phyloP scores from a whole-genome alignment of 2,329 filamentous ascomycete species.

The Pseudogymnoascus sp. region DNA sequence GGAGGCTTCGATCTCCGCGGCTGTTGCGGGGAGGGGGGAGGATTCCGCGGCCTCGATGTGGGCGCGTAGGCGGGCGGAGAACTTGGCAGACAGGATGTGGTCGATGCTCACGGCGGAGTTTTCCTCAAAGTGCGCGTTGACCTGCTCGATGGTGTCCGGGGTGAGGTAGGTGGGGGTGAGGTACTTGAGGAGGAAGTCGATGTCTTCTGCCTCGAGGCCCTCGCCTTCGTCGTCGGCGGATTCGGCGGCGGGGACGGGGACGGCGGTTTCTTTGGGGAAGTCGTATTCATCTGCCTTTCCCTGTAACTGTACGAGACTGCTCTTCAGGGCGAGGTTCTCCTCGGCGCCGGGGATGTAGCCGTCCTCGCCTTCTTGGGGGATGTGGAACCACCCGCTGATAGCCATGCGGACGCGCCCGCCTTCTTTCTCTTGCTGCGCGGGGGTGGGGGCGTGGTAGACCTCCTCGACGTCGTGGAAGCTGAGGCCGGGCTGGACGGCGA shows the following conservation, averaged over 20 bases:
- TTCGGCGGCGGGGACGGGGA: slow-evolving; percentile 27
- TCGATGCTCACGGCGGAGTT: slow-evolving; percentile 77
- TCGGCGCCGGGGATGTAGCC: slow-evolving; percentile 84
- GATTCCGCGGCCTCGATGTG: slow-evolving; percentile 62
- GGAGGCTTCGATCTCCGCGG: slow-evolving; percentile 46
- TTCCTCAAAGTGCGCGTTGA: slow-evolving; percentile 71
- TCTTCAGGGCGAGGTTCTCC: slow-evolving; percentile 79
- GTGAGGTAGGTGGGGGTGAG: slow-evolving; percentile 85
- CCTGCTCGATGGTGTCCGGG: slow-evolving; percentile 78
- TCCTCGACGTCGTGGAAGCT: slow-evolving; percentile 99
- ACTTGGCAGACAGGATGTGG: slow-evolving; percentile 69
- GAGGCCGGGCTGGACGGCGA: slow-evolving; percentile 94
- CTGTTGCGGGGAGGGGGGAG: slow-evolving; percentile 35
- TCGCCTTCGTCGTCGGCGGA: slow-evolving; percentile 21
- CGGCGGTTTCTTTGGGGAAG: slow-evolving; percentile 56
- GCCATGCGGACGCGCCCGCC: slow-evolving; percentile 86
- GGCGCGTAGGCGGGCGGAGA: slow-evolving; percentile 59
- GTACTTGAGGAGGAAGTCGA: slow-evolving; percentile 85
- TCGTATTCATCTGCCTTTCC: slow-evolving; percentile 88
- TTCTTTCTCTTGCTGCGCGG: slow-evolving; percentile 55
- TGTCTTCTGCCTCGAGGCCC: slow-evolving; percentile 64
- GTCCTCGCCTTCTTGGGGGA: slow-evolving; percentile 88
- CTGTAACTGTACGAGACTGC: slow-evolving; percentile 85
- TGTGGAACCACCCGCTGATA: slow-evolving; percentile 98
- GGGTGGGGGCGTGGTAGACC: slow-evolving; percentile 66